Conservation (phyloP, 2,329 filamentous ascomycete species). For the Aspergillus ochraceoroseus region DNA sequence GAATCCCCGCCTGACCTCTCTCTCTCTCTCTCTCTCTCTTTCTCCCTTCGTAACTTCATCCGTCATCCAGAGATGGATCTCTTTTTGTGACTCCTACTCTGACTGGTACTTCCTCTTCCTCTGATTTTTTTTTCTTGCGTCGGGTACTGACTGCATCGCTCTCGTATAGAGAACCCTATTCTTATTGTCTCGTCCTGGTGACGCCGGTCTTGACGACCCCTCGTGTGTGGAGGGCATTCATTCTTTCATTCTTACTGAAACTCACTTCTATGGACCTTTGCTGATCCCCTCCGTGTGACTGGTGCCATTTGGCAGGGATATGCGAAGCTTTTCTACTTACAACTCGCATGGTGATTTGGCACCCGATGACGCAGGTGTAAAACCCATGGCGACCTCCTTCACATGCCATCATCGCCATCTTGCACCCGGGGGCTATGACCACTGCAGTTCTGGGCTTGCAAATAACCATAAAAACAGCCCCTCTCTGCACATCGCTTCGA, state of each 20-base stretch:
- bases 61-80: no score
- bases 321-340: slow-evolving; percentile 16
- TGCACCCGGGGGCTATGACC: slow-evolving; percentile 15
- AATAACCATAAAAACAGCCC: slow-evolving; percentile 13
- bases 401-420: slow-evolving; percentile 29
- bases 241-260: not conserved
- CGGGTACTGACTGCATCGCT: no score
- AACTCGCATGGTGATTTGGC: slow-evolving; percentile 5
- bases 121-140: no score
- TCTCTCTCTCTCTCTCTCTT: no score
- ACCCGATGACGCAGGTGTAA: slow-evolving; percentile 13
- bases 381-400: slow-evolving; percentile 23
- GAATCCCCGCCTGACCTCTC: not conserved
- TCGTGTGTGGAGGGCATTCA: slow-evolving; percentile 7
- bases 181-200: no score
- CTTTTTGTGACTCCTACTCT: no score
- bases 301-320: slow-evolving; percentile 17
- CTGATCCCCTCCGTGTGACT: slow-evolving; percentile 16
- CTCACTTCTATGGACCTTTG: slow-evolving; percentile 13
- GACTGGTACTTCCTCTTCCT: no score
- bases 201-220: no score
- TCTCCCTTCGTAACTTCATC: no score
- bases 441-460: slow-evolving; percentile 3
- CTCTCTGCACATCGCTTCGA: slow-evolving; percentile 11
- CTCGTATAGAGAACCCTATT: no score